These are phyloP conservation scores for Acanthamoeba lenticulata DNA, from an alignment of 208 protist genomes.

Conservation along the genomic window DNA sequence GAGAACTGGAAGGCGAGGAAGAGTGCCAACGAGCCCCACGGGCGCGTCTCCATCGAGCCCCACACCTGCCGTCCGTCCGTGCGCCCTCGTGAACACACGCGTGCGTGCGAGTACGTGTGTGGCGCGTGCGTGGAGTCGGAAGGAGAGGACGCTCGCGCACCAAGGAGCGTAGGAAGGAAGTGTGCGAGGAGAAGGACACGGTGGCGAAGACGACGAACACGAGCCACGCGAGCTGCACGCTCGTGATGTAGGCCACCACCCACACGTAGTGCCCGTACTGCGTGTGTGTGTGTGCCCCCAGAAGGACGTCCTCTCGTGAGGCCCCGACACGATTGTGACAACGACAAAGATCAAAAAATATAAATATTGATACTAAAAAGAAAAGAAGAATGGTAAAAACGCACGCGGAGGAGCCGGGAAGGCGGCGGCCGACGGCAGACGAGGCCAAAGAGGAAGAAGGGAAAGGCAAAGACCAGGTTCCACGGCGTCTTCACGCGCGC, in stretches of 20 bases:
- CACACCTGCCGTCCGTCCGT: neutral
- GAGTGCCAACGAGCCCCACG: neutral
- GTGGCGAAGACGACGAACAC: neutral
- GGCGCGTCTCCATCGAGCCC: conserved; percentile 12
- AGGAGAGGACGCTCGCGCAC: neutral
- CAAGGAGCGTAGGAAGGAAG: neutral
- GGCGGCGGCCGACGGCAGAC: neutral
- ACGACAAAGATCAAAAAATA: neutral
- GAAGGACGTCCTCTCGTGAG: neutral
- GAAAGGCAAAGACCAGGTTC: conserved; percentile 25
- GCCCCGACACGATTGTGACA: neutral
- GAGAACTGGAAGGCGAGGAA: neutral
- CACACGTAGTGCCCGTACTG: neutral
- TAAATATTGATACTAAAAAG: neutral
- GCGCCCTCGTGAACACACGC: neutral
- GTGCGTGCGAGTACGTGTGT: too few species aligned
- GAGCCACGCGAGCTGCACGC: neutral
- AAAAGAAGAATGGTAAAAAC: neutral
- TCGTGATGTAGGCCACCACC: neutral
- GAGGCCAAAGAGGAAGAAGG: conserved; percentile 25
- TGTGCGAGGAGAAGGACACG: conserved; percentile 8
- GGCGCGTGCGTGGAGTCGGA: neutral
- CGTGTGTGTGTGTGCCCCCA: too few species aligned
- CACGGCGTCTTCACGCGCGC: conserved; percentile 20
- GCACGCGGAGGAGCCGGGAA: neutral